Evolutionary conservation across 768 basidiomycete genomes (phyloP), one percentile per base, ranked within the genome.

Genomic region (Tubosaeta sp.): DNA sequence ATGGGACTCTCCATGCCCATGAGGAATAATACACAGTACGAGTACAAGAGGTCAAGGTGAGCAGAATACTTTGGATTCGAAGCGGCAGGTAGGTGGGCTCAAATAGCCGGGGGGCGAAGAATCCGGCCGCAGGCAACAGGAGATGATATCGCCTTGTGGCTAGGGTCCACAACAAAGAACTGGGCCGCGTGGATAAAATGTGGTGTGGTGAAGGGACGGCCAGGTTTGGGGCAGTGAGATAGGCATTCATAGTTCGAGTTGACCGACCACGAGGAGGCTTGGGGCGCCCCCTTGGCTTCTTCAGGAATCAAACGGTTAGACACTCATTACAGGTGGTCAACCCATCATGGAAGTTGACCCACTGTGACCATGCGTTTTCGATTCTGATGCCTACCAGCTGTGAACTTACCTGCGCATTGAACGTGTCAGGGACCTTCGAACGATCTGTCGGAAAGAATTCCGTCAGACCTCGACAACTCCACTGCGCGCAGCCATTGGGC

Each of bases 211-310:
- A 27, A 47, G 44, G 46, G 45, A 31, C 5, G n/a, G 54, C n/a
- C n/a, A n/a, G 53, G 53, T 50, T n/a, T n/a, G n/a, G n/a, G n/a
- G n/a, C n/a, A n/a, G 16, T 42, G 42, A 3, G 17, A 41, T 33
- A 10, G 16, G 51, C 17, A 43, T 53, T 44, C 55, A 51, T 47
- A 39, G 14, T 26, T 43, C 39, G 43, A 29, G 48, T 48, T 6
- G 22, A 22, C 35, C 58, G n/a, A n/a, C n/a, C n/a, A 58, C 22
- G 47, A 52, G 44, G 49, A 42, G n/a, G n/a, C n/a, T n/a, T 37
- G 48, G 37, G 51, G 45, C 38, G 7, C 19, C 42, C 17, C 9
- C 10, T 16, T 16, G 16, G 16, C n/a, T n/a, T 35, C 16, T 35
- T 32, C 11, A 37, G 27, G 27, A 8, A n/a, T n/a, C n/a, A n/a